phyloP scores from a whole-genome alignment of 1,139 yeast species.

The Lodderomyces parapsilosis region DNA sequence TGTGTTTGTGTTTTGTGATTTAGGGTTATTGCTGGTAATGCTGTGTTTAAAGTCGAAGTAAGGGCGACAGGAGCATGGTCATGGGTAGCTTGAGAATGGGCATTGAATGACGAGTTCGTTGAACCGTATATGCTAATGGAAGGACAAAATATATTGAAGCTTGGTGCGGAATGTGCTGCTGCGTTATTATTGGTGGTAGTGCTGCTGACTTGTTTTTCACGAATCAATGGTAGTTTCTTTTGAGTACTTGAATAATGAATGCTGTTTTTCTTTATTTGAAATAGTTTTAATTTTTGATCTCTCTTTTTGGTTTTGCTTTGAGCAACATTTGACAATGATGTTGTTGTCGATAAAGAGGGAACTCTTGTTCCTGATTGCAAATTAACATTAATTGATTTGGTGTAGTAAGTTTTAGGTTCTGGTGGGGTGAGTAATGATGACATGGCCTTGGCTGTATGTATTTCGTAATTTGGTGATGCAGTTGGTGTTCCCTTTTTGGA shows the following conservation, averaged over 20 bases:
- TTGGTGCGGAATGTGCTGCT: constrained; percentile 7
- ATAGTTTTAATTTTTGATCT: constrained; percentile 27
- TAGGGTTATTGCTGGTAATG: constrained; percentile 12
- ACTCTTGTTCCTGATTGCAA: constrained; percentile 13
- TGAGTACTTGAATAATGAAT: constrained; percentile 21
- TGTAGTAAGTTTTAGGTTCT: constrained; percentile 14
- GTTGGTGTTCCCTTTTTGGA: constrained; percentile 12
- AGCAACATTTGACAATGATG: constrained; percentile 25
- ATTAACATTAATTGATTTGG: constrained; percentile 26
- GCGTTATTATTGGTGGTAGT: too few relatives aligned
- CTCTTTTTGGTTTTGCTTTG: constrained; percentile 16
- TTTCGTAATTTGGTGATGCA: constrained; percentile 8
- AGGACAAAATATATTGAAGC: constrained; percentile 7
- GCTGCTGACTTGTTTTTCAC: constrained; percentile 4
- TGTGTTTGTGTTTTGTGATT: constrained; percentile 6
- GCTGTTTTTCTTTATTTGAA: constrained; percentile 33
- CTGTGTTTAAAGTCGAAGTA: constrained; percentile 11
- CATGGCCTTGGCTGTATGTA: constrained; percentile 3
- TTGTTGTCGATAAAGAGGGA: constrained; percentile 13
- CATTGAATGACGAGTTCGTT: constrained; percentile 1
- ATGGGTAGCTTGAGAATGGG: too few relatives aligned
- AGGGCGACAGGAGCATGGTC: too few relatives aligned
- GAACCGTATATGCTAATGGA: background rate
- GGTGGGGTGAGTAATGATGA: constrained; percentile 20
- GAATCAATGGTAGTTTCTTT: constrained; percentile 15